Conservation (phyloP, 2,329 filamentous ascomycete genomes). For the Calonectria fujianensis region DNA sequence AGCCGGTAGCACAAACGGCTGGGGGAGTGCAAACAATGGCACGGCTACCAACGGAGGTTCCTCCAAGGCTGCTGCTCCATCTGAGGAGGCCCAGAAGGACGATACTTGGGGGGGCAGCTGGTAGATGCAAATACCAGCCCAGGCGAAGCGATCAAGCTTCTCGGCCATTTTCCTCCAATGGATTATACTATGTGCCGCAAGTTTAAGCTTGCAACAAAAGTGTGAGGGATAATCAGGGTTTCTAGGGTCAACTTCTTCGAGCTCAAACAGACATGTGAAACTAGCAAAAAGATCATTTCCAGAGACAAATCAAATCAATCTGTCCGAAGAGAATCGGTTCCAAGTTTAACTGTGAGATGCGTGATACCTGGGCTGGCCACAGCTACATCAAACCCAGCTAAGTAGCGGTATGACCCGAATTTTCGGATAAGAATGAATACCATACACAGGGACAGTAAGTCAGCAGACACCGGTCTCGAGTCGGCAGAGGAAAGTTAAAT, state of each 20-base stretch:
- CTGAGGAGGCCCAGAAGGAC: not conserved
- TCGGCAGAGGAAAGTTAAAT: too few relatives aligned
- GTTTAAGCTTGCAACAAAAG: not conserved
- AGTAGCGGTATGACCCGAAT: too few relatives aligned
- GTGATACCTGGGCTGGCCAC: too few relatives aligned
- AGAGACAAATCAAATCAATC: not conserved
- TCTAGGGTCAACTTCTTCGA: conserved; percentile 17
- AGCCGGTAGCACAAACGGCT: not conserved
- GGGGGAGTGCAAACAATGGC: not conserved
- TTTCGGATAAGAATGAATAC: not conserved
- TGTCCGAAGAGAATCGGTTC: too few relatives aligned
- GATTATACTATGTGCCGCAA: not conserved
- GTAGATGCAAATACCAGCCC: not conserved
- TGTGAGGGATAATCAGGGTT: conserved; percentile 36
- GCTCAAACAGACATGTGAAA: conserved; percentile 1
- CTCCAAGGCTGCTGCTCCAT: not conserved
- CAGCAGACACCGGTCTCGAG: not conserved
- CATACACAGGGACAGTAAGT: not conserved
- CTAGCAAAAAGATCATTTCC: not conserved
- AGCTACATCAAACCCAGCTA: too few relatives aligned
- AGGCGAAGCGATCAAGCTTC: not conserved
- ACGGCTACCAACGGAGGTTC: not conserved
- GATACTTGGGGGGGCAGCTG: not conserved
- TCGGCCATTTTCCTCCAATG: not conserved
- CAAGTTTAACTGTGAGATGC: too few relatives aligned